A percentile compares a stretch with the other conserved stretches of the same genome.
phyloP scores from a whole-genome alignment of 179 eudicot genomes.

The Beta macrorhiza region DNA sequence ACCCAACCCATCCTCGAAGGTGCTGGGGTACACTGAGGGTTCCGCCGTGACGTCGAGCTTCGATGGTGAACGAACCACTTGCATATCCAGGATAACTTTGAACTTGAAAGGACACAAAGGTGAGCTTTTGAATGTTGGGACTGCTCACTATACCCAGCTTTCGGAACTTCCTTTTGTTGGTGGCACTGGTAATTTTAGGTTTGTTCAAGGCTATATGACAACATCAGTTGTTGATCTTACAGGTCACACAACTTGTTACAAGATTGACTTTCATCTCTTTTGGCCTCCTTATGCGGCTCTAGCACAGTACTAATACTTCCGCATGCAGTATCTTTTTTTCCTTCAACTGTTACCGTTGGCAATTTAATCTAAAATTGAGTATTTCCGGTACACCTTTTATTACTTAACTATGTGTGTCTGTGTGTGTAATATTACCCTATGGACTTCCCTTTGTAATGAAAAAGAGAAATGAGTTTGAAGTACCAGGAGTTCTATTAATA shows the following conservation, averaged over 20 bases:
- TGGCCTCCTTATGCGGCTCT: constrained; percentile 46
- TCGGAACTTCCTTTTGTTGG: constrained; percentile 48
- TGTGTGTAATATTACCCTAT: too few species aligned
- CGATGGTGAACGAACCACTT: constrained; percentile 37
- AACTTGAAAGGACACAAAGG: constrained; percentile 39
- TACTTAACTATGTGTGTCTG: too few species aligned
- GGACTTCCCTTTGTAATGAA: too few species aligned
- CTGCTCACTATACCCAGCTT: constrained; percentile 28
- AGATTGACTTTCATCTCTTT: constrained; percentile 41
- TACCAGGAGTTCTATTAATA: too few species aligned
- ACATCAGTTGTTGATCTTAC: constrained; percentile 33
- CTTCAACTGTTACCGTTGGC: too few species aligned
- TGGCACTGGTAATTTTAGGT: constrained; percentile 47
- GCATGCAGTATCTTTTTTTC: too few species aligned
- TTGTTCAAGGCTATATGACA: constrained; percentile 45
- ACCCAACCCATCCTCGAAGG: constrained; percentile 31
- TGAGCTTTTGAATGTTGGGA: constrained; percentile 37
- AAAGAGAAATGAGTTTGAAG: too few species aligned
- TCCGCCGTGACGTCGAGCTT: constrained; percentile 32
- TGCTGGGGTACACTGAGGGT: constrained; percentile 32
- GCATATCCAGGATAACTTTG: constrained; percentile 32
- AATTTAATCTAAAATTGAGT: too few species aligned
- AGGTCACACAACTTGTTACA: constrained; percentile 31
- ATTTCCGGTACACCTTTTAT: too few species aligned
- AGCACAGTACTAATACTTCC: not conserved